Conservation (phyloP, 805 yeast species). For the Wickerhamomyces chambardii region DNA sequence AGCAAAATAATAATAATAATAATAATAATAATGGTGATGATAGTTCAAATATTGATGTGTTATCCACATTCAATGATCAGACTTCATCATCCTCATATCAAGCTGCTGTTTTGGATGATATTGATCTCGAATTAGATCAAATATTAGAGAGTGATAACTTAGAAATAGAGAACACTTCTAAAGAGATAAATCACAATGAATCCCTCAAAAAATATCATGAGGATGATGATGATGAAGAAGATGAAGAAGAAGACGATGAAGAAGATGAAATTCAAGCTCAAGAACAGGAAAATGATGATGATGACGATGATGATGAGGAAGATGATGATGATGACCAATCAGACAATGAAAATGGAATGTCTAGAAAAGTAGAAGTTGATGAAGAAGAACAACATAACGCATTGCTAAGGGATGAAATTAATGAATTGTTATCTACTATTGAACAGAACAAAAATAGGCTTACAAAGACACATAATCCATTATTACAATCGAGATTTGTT, state of each 20-base stretch:
- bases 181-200: too few species aligned
- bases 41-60: too few species aligned
- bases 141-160: too few species aligned
- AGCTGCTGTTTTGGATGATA: slow-evolving; percentile 24
- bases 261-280: slow-evolving; percentile 35
- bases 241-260: slow-evolving; percentile 35
- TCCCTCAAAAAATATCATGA: too few species aligned
- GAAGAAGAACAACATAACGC: slow-evolving; percentile 60
- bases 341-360: slow-evolving; percentile 41
- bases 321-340: slow-evolving; percentile 45
- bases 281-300: slow-evolving; percentile 41
- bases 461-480: slow-evolving; percentile 68
- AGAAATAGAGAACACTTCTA: too few species aligned
- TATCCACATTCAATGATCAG: too few species aligned
- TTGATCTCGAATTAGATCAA: slow-evolving; percentile 50
- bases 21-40: too few species aligned
- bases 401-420: slow-evolving; percentile 75
- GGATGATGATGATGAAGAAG: slow-evolving; percentile 9
- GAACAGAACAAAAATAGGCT: slow-evolving; percentile 67
- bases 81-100: too few species aligned
- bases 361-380: slow-evolving; percentile 40
- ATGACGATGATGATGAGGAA: slow-evolving; percentile 45
- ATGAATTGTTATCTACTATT: slow-evolving; percentile 72
- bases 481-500: slow-evolving; percentile 78
- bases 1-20: too few species aligned